These are phyloP conservation scores for Yamadazyma pseudoaaseri DNA, from an alignment of 1,139 yeast species.

Conservation along the genomic window DNA sequence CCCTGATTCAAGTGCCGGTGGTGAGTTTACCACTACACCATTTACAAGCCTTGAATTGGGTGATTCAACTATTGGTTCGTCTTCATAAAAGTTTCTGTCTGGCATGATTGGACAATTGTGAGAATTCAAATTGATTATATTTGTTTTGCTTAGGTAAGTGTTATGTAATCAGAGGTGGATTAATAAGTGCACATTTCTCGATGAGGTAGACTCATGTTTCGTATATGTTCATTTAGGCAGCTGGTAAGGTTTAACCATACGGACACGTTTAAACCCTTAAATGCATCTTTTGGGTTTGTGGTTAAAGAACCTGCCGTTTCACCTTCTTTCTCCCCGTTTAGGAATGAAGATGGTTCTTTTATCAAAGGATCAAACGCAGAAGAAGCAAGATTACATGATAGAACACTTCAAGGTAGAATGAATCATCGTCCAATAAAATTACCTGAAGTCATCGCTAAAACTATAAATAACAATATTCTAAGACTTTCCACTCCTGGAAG, in stretches of 20 bases:
- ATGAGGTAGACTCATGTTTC: neutral
- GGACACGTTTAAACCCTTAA: neutral
- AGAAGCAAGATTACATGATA: constrained; percentile 54
- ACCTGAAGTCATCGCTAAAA: constrained; percentile 52
- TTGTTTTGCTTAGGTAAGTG: neutral
- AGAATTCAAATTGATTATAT: no score
- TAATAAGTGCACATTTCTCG: neutral
- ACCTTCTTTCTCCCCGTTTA: constrained; percentile 22
- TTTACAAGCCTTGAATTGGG: constrained; percentile 45
- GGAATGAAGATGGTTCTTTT: constrained; percentile 39
- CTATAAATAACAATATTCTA: constrained; percentile 60
- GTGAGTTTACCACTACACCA: constrained; percentile 59
- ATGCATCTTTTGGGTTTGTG: constrained; percentile 3
- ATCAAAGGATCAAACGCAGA: constrained; percentile 45
- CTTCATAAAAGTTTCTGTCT: constrained; percentile 59
- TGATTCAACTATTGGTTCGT: constrained; percentile 54
- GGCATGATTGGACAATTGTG: constrained; percentile 11
- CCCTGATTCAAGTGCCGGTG: constrained; percentile 45
- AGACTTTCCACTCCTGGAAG: constrained; percentile 53
- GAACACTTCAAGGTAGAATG: constrained; percentile 47
- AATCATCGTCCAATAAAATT: constrained; percentile 45
- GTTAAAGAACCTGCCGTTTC: neutral
- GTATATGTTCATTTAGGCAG: no score
- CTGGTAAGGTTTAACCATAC: neutral
- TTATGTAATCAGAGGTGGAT: neutral